A percentile compares a stretch with the other conserved stretches of the same genome.
Evolutionary conservation across 305 asterid genomes (phyloP).

Genomic region (Solanum aculeatissimum): DNA sequence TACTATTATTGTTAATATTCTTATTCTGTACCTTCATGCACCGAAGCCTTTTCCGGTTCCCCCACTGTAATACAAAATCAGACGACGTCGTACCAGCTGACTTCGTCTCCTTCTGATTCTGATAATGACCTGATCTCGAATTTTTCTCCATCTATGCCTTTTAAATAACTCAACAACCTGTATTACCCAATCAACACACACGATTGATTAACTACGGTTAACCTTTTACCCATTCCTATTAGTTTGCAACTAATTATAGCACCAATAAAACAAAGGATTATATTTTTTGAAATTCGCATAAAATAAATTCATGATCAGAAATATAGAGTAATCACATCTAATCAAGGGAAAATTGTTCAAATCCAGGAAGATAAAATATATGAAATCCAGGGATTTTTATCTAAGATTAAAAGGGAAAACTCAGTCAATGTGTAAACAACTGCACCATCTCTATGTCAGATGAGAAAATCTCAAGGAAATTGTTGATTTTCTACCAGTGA

Average conservation of each 20-base stretch:
- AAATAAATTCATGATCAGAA: not conserved
- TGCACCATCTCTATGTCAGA: not conserved
- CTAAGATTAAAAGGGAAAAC: not conserved
- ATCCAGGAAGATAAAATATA: not conserved
- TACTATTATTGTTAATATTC: slow-evolving; percentile 19
- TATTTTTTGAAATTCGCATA: not conserved
- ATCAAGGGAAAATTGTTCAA: not conserved
- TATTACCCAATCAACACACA: not conserved
- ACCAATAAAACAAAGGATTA: not conserved
- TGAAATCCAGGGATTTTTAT: not conserved
- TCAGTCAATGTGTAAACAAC: not conserved
- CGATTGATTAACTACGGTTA: slow-evolving; percentile 15
- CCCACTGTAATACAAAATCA: slow-evolving; percentile 80
- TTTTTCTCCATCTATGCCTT: slow-evolving; percentile 53
- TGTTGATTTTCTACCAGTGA: not conserved
- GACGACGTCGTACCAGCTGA: slow-evolving; percentile 46
- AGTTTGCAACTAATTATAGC: not conserved
- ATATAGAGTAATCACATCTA: not conserved
- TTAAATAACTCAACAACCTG: slow-evolving; percentile 18
- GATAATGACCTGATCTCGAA: slow-evolving; percentile 20
- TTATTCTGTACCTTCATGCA: slow-evolving; percentile 65
- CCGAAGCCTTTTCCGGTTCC: slow-evolving; percentile 66
- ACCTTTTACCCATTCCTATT: not conserved
- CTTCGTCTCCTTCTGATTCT: slow-evolving; percentile 19
- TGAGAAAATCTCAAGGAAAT: not conserved